phyloP scores from a whole-genome alignment of 164 flowering plant species.

The Liquidambar formosana region DNA sequence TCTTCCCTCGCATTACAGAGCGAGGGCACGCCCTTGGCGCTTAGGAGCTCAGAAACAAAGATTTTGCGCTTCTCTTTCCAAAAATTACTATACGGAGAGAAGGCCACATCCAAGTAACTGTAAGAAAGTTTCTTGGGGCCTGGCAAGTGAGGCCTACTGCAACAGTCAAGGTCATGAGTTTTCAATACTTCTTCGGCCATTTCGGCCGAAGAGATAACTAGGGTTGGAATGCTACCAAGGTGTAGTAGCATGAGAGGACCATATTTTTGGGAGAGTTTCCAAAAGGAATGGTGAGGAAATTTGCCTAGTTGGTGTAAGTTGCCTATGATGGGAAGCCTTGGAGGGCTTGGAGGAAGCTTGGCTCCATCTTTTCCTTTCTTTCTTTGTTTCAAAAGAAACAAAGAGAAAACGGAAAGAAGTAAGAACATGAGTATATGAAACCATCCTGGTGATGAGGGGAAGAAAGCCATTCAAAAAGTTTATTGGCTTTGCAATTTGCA shows the following conservation, averaged over 20 bases:
- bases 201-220: background rate
- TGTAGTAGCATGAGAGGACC: background rate
- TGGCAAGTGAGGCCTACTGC: background rate
- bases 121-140: background rate
- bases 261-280: background rate
- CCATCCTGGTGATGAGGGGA: background rate
- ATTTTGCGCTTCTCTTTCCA: background rate
- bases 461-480: no score
- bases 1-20: background rate
- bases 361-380: background rate
- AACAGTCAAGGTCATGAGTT: background rate
- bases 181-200: background rate
- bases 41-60: background rate
- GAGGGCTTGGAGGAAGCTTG: background rate
- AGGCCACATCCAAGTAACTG: background rate
- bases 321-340: background rate
- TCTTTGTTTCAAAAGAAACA: background rate
- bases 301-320: background rate
- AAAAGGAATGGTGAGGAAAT: background rate
- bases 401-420: background rate
- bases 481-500: no score
- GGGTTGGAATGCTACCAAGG: background rate
- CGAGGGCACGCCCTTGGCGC: background rate
- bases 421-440: background rate
- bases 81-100: background rate